These are phyloP conservation scores for Lactifluus rugatus DNA, from an alignment of 768 basidiomycete species.

Conservation along the genomic window DNA sequence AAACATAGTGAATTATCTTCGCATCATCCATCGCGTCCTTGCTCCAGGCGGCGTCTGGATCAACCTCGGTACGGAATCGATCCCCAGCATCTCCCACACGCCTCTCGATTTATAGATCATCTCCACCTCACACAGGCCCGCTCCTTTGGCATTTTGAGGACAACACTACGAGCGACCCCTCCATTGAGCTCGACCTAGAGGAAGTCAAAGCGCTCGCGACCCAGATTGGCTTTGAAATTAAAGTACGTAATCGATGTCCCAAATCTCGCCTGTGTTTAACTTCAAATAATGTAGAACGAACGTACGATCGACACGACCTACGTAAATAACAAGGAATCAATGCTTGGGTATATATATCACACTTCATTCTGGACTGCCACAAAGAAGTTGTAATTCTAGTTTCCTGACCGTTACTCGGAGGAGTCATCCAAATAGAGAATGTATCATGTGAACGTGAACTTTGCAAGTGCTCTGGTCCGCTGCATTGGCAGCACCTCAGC, in stretches of 20 bases:
- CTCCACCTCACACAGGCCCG: conserved; percentile 43
- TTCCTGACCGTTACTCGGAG: neutral
- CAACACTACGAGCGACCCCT: conserved; percentile 67
- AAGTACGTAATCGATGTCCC: conserved; percentile 38
- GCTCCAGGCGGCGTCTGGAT: conserved; percentile 87
- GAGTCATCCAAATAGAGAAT: neutral
- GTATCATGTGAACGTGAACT: neutral
- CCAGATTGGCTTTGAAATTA: conserved; percentile 72
- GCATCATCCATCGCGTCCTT: conserved; percentile 75
- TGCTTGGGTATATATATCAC: conserved; percentile 81
- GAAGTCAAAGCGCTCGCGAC: conserved; percentile 72
- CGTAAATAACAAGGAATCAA: conserved; percentile 67
- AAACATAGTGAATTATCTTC: conserved; percentile 84
- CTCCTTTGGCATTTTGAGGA: conserved; percentile 98
- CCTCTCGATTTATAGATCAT: neutral
- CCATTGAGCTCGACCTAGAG: conserved; percentile 82
- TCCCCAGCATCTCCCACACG: neutral
- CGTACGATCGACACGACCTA: conserved; percentile 74
- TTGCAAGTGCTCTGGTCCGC: neutral
- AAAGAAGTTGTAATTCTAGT: conserved; percentile 25
- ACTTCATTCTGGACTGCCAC: conserved; percentile 78
- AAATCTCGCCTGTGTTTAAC: neutral
- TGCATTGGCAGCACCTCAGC: neutral
- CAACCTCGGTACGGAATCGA: conserved; percentile 51
- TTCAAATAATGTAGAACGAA: conserved; percentile 54